Percentiles rank a stretch among this genome's conserved stretches.
Evolutionary conservation across 2,329 filamentous ascomycete species (phyloP).

Genomic region (Aspergillus unguis): DNA sequence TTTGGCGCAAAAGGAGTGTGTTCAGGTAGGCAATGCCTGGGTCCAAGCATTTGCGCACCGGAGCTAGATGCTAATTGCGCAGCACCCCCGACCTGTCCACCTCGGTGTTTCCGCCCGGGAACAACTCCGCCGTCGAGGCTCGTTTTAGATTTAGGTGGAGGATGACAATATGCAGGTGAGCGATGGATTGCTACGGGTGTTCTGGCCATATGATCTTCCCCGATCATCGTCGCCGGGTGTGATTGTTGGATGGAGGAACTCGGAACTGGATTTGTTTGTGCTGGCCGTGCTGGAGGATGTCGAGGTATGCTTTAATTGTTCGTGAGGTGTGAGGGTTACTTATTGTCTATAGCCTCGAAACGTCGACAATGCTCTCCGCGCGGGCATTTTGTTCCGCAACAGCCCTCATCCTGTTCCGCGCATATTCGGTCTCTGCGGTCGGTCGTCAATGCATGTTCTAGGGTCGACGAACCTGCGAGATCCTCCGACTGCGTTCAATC

Average conservation of each 20-base stretch:
- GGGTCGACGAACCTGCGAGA: constrained; percentile 69
- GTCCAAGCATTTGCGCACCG: neutral
- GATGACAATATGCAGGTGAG: constrained; percentile 62
- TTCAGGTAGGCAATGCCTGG: constrained; percentile 60
- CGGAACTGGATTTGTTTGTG: constrained; percentile 83
- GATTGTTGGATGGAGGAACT: constrained; percentile 94
- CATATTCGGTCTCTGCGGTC: constrained; percentile 81
- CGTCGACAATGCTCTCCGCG: constrained; percentile 83
- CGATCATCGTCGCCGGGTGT: constrained; percentile 72
- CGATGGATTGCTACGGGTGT: constrained; percentile 93
- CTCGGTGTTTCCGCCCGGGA: constrained; percentile 90
- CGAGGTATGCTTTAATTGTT: constrained; percentile 58
- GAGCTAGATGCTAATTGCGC: neutral
- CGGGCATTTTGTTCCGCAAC: constrained; percentile 78
- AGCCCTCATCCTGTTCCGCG: constrained; percentile 74
- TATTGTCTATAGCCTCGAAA: constrained; percentile 58
- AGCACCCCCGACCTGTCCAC: constrained; percentile 78
- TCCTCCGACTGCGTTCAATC: constrained; percentile 55
- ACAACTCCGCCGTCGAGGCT: constrained; percentile 88
- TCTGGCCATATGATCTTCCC: constrained; percentile 89
- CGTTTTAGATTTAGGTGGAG: constrained; percentile 63
- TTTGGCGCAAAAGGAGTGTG: constrained; percentile 75
- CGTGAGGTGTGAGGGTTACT: neutral
- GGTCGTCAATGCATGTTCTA: constrained; percentile 77
- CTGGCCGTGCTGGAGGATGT: constrained; percentile 86